Evolutionary conservation across 2,329 filamentous ascomycete genomes (phyloP).

Genomic region (Monosporascus sp.): DNA sequence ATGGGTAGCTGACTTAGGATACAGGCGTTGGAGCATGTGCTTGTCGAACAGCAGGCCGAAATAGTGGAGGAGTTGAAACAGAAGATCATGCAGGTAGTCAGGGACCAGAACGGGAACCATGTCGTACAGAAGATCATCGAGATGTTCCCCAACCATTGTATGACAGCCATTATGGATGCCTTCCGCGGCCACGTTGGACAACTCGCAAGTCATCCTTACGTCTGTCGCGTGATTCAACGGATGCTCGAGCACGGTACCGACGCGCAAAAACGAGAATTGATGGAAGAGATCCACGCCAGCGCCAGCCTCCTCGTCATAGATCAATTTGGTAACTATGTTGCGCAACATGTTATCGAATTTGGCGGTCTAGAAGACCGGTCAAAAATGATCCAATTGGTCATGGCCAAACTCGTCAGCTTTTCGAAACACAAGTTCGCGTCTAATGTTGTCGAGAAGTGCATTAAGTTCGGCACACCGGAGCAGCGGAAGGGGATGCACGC

Average conservation of each 20-base stretch:
- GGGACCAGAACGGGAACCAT: conserved; percentile 90
- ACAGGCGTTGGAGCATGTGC: conserved; percentile 82
- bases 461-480: conserved; percentile 62
- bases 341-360: conserved; percentile 82
- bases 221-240: conserved; percentile 88
- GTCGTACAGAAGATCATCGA: conserved; percentile 94
- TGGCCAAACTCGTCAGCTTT: conserved; percentile 63
- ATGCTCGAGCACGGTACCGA: conserved; percentile 80
- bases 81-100: conserved; percentile 71
- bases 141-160: conserved; percentile 68
- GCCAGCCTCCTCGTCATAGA: conserved; percentile 72
- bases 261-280: conserved; percentile 63
- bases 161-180: conserved; percentile 79
- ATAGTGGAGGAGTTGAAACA: conserved; percentile 78
- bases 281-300: conserved; percentile 72
- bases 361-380: conserved; percentile 68
- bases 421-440: conserved; percentile 97
- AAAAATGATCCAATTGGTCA: conserved; percentile 69
- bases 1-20: conserved; percentile 15
- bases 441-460: conserved; percentile 94
- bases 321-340: conserved; percentile 93
- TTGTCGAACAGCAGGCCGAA: conserved; percentile 84
- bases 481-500: conserved; percentile 67
- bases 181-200: conserved; percentile 70
- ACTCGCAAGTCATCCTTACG: conserved; percentile 76